These are phyloP conservation scores for Acer saccharum DNA, from an alignment of 345 rosid genomes.

Conservation along the genomic window DNA sequence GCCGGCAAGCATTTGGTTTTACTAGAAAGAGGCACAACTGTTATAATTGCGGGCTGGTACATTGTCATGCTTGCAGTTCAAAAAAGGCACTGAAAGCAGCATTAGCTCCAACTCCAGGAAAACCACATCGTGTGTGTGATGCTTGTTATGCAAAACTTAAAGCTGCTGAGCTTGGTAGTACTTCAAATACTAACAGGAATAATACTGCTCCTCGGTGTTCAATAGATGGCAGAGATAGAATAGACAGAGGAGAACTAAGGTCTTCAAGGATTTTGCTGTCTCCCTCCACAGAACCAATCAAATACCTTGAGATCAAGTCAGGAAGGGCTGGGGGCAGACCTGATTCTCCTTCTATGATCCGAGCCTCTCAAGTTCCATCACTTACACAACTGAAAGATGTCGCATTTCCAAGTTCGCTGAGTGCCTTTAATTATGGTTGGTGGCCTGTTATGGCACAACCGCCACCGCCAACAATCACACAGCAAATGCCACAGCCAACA, in stretches of 20 bases:
- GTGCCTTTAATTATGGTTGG: constrained; percentile 63
- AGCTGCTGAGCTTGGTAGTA: constrained; percentile 61
- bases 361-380: constrained; percentile 82
- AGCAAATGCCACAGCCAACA: constrained; percentile 26
- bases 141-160: constrained; percentile 85
- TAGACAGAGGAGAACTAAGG: constrained; percentile 45
- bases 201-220: constrained; percentile 42
- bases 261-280: constrained; percentile 60
- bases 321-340: constrained; percentile 51
- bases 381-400: constrained; percentile 65
- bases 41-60: constrained; percentile 89
- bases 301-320: constrained; percentile 66
- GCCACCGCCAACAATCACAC: constrained; percentile 4
- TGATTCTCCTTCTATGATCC: constrained; percentile 53
- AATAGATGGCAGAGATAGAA: constrained; percentile 54
- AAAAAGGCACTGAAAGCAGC: constrained; percentile 94
- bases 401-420: constrained; percentile 73
- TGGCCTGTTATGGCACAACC: constrained; percentile 42
- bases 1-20: constrained; percentile 93
- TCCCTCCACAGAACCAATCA: constrained; percentile 70
- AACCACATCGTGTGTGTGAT: constrained; percentile 96
- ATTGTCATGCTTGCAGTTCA: constrained; percentile 96
- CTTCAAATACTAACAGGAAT: constrained; percentile 40
- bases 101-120: constrained; percentile 96
- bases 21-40: constrained; percentile 96